phyloP scores from a whole-genome alignment of 2,329 filamentous ascomycete genomes.

The Ceratocystis alfenasii region DNA sequence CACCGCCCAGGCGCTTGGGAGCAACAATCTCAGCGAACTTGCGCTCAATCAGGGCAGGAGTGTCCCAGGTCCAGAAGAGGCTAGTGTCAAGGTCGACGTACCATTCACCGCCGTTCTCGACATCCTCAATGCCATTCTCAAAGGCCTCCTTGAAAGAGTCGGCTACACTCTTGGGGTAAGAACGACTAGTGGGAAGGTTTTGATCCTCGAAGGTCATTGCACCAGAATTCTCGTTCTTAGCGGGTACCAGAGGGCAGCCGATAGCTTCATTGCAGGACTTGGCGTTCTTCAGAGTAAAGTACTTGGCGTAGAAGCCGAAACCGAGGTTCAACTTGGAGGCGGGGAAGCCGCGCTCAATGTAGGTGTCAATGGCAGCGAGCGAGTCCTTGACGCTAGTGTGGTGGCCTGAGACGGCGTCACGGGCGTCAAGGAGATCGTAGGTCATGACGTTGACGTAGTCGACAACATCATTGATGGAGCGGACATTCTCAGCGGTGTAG shows the following conservation, averaged over 20 bases:
- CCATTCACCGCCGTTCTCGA: slow-evolving; percentile 49
- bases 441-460: slow-evolving; percentile 59
- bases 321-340: slow-evolving; percentile 47
- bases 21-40: slow-evolving; percentile 52
- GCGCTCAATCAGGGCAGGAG: slow-evolving; percentile 42
- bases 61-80: slow-evolving; percentile 67
- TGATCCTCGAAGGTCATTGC: not conserved
- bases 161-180: not conserved
- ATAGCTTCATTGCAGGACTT: slow-evolving; percentile 35
- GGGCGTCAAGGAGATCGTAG: slow-evolving; percentile 59
- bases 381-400: slow-evolving; percentile 50
- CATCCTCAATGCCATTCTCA: slow-evolving; percentile 36
- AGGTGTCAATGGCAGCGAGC: slow-evolving; percentile 43
- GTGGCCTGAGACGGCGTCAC: slow-evolving; percentile 51
- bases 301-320: slow-evolving; percentile 55
- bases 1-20: slow-evolving; percentile 49
- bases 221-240: slow-evolving; percentile 30
- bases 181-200: not conserved
- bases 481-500: slow-evolving; percentile 46
- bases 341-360: slow-evolving; percentile 43
- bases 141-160: slow-evolving; percentile 42
- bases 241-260: slow-evolving; percentile 43
- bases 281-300: slow-evolving; percentile 39
- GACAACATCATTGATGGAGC: slow-evolving; percentile 46
- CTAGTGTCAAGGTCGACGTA: slow-evolving; percentile 49